Base-by-base conservation (phyloP, 139 green algal genomes). In the Picochlorum sp. region DNA sequence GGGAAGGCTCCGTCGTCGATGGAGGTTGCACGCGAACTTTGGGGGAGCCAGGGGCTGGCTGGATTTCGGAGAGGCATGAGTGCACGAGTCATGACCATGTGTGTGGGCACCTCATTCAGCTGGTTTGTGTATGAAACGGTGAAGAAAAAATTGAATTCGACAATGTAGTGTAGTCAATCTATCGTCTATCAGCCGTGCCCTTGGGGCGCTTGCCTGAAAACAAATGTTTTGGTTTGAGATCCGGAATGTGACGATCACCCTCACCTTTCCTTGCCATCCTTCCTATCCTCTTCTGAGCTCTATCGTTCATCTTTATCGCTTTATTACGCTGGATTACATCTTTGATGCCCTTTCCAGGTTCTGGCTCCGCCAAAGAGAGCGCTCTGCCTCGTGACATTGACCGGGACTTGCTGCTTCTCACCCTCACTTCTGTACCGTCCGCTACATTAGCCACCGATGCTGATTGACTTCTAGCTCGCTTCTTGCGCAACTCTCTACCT, bases 191-290 rank as follows among this genome's bases (percentile, higher is more conserved):
- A 5, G 81, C 91, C 70, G 86, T 92, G 28, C 89, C 88, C 9
- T 70, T 83, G 6, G 81, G 81, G 3, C 85, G 70, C 68, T 96
- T 98, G 21, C 92, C 93, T 21, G 69, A 83, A 72, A 98, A 92
- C 47, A 99, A 74, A 65, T 98, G 94, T 88, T 99, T 99, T 47
- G 94, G 94, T 79, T 89, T 95, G 71, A 90, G 59, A 84, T 95
- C 55, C 54, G 80, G 69, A 23, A 83, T 77, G 57, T 84, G 80
- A 3, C 86, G 59, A 67, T 95, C 85, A 1, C 64, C 75, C 74
- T 94, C 87, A 15, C 85, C 85, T 34, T 76, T 72, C 30, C 70
- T 63, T 4, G 63, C 75, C 31, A 81, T 85, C 58, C 77, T 67
- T 73, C 92, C 90, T 45, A 70, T 72, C 31, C 55, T 73, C 37